Evolutionary conservation across 306 rosid species (phyloP).

Genomic region (Cucumis melo): DNA sequence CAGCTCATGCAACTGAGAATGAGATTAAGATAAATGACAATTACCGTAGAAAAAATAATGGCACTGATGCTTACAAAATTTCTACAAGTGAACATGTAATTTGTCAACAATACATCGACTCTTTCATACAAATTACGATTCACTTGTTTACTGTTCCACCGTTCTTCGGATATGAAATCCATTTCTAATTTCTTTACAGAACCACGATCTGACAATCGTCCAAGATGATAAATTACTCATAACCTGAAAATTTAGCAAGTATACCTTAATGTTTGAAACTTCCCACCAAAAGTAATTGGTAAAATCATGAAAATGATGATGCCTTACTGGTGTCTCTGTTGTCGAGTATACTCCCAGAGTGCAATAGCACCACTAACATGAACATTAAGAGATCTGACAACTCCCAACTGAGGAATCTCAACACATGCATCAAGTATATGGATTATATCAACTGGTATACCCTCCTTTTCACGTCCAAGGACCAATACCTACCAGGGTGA

Average conservation of each 20-base stretch:
- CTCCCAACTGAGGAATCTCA: slow-evolving; percentile 91
- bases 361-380: slow-evolving; percentile 98
- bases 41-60: neutral
- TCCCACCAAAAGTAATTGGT: neutral
- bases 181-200: neutral
- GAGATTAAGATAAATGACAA: neutral
- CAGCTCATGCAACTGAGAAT: neutral
- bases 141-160: neutral
- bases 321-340: slow-evolving; percentile 57
- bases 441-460: slow-evolving; percentile 84
- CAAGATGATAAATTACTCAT: neutral
- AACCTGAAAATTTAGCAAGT: neutral
- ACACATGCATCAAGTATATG: slow-evolving; percentile 80
- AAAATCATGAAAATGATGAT: neutral
- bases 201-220: neutral
- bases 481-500: slow-evolving; percentile 56
- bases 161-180: neutral
- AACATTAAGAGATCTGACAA: slow-evolving; percentile 91
- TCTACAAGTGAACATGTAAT: neutral
- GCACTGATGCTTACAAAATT: neutral
- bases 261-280: neutral
- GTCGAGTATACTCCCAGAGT: slow-evolving; percentile 92
- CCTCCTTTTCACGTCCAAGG: slow-evolving; percentile 94
- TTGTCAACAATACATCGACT: neutral
- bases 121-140: neutral